phyloP scores from a whole-genome alignment of 192 early-diverging fungal genomes.

The Coemansia sp. region DNA sequence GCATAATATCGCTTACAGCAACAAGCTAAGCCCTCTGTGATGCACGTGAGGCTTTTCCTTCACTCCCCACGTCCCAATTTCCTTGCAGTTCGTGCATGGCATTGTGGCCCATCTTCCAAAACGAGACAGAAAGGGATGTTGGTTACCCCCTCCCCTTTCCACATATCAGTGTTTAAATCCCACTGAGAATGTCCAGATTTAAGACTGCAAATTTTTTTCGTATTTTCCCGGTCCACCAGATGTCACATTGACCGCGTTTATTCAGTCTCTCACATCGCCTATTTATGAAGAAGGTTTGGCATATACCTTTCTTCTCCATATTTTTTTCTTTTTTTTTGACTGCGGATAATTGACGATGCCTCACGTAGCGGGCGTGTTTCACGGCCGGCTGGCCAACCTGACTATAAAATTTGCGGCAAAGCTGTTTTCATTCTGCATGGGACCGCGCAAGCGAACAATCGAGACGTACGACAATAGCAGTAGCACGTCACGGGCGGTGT shows the following conservation, averaged over 20 bases:
- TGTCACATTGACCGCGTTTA: too few relatives aligned
- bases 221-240: too few relatives aligned
- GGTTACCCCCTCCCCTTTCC: not conserved
- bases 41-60: not conserved
- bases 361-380: conserved; percentile 29
- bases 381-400: conserved; percentile 30
- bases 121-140: not conserved
- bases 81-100: conserved; percentile 2
- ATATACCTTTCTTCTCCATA: not conserved
- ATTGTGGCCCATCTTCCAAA: conserved; percentile 8
- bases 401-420: conserved; percentile 37
- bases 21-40: too few relatives aligned
- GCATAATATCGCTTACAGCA: too few relatives aligned
- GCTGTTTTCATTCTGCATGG: conserved; percentile 32
- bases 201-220: too few relatives aligned
- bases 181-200: conserved; percentile 3
- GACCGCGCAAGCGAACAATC: conserved; percentile 20
- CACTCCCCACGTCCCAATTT: conserved; percentile 1
- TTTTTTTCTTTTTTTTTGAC: not conserved
- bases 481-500: conserved; percentile 37
- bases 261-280: too few relatives aligned
- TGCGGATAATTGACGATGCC: conserved; percentile 18
- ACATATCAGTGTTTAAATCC: too few relatives aligned
- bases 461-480: conserved; percentile 6
- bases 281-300: not conserved